These are phyloP conservation scores for Raphidocelis subcapitata DNA, from an alignment of 139 green algal genomes.

Conservation along the genomic window DNA sequence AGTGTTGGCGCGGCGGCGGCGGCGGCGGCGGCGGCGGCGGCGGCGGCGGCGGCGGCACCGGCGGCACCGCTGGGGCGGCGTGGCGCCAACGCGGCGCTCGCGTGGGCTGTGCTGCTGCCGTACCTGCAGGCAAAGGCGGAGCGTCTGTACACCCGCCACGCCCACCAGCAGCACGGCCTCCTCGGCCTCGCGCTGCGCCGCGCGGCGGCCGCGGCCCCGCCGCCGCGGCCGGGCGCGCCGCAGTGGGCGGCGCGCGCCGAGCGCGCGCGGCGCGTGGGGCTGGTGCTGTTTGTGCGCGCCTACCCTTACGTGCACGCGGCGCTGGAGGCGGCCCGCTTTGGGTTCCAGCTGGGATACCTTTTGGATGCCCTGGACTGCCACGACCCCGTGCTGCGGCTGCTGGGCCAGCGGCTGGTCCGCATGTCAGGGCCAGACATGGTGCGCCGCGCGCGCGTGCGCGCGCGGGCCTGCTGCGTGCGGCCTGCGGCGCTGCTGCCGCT, in stretches of 20 bases:
- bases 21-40: background rate
- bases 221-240: too few relatives aligned
- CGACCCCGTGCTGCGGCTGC: constrained; percentile 53
- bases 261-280: background rate
- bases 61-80: constrained; percentile 1
- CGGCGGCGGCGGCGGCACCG: constrained; percentile 8
- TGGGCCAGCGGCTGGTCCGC: constrained; percentile 60
- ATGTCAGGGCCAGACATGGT: constrained; percentile 66
- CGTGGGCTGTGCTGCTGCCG: constrained; percentile 53
- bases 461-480: background rate
- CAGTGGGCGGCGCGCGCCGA: background rate
- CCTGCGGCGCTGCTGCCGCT: background rate
- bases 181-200: constrained; percentile 28
- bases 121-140: constrained; percentile 70
- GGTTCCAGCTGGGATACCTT: constrained; percentile 77
- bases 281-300: constrained; percentile 24
- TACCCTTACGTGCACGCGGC: constrained; percentile 60
- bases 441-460: background rate
- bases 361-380: constrained; percentile 48
- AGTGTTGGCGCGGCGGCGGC: background rate
- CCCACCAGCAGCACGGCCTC: constrained; percentile 13
- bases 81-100: background rate
- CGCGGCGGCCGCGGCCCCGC: background rate
- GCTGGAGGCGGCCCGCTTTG: constrained; percentile 55
- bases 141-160: constrained; percentile 36